Evolutionary conservation across 2,329 filamentous ascomycete genomes (phyloP), one percentile per base, ranked within the genome.

Genomic region (Pseudocercospora cruenta): DNA sequence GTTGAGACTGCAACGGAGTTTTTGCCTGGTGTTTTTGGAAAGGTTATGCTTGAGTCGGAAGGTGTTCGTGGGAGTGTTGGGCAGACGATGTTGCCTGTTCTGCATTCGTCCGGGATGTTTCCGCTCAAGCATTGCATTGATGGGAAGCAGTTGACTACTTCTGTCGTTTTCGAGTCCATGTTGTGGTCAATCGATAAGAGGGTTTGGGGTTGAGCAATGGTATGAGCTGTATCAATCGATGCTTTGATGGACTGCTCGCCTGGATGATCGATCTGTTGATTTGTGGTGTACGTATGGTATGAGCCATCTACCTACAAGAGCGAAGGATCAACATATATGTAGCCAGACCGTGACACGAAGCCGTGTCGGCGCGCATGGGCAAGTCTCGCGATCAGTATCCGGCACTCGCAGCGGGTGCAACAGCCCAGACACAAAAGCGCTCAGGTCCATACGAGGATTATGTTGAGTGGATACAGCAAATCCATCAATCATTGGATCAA

Each of bases 111-210:
- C 3, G 68, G 70, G 3, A 70, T 61, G 36, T 65, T 65, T 43
- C 70, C 70, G 59, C 64, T 62, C 43, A 71, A 62, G 47, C 70
- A 71, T 66, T 70, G 68, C 12, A 69, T 45, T 7, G 67, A 68
- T 9, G 68, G 68, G 28, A 70, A 71, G 62, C 70, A 71, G 47
- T 70, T 68, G 31, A 66, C 61, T 7, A 68, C 59, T 22, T 68
- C 68, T 22, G 55, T 64, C n/a, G 69, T 49, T 49, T 60, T 59
- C 12, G 33, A 28, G 47, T 68, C 49, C 31, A 65, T 62, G 39
- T 64, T 64, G 60, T 67, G 45, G 64, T 33, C 45, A 24, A 36
- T 33, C 7, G 49, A 47, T 22, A 6, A 64, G 22, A 24, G 8
- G 22, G 43, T 47, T n/a, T 1, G 24, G 16, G 8, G 63, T 45